Percentiles rank a stretch among this genome's conserved stretches.
phyloP scores from a whole-genome alignment of 352 stramenopile genomes.

The Pelagophyceae sp. region DNA sequence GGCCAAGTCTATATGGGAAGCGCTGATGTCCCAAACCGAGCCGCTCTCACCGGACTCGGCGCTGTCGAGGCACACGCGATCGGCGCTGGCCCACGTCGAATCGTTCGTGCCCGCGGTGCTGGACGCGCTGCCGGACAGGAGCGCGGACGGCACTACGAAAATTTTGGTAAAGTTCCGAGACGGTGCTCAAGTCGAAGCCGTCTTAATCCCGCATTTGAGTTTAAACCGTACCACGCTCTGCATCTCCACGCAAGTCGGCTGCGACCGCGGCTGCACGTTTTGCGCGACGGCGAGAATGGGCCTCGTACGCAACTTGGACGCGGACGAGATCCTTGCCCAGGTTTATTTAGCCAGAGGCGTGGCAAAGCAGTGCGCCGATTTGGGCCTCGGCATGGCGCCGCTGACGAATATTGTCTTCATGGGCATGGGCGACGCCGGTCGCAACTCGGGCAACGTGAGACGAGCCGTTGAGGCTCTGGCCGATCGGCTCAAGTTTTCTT shows the following conservation, averaged over 20 bases:
- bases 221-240: conserved; percentile 45
- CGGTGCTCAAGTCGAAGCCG: conserved; percentile 56
- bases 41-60: conserved; percentile 33
- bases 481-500: conserved; percentile 63
- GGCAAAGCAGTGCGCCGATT: not conserved
- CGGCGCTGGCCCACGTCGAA: conserved; percentile 18
- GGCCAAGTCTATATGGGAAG: conserved; percentile 51
- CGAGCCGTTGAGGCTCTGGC: conserved; percentile 42
- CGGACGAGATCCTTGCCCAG: conserved; percentile 70
- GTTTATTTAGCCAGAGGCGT: conserved; percentile 62
- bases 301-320: conserved; percentile 44
- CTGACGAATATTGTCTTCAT: conserved; percentile 67
- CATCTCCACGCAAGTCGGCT: conserved; percentile 49
- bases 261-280: conserved; percentile 53
- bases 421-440: conserved; percentile 67
- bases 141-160: conserved; percentile 55
- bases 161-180: conserved; percentile 52
- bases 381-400: conserved; percentile 7
- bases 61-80: conserved; percentile 27
- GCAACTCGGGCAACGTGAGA: conserved; percentile 50
- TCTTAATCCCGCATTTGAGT: conserved; percentile 57
- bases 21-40: conserved; percentile 46
- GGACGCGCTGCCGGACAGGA: conserved; percentile 32
- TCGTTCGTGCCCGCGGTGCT: conserved; percentile 33
- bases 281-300: conserved; percentile 60